Conservation (phyloP, 2,329 filamentous ascomycete species). For the Aureobasidium sp. region DNA sequence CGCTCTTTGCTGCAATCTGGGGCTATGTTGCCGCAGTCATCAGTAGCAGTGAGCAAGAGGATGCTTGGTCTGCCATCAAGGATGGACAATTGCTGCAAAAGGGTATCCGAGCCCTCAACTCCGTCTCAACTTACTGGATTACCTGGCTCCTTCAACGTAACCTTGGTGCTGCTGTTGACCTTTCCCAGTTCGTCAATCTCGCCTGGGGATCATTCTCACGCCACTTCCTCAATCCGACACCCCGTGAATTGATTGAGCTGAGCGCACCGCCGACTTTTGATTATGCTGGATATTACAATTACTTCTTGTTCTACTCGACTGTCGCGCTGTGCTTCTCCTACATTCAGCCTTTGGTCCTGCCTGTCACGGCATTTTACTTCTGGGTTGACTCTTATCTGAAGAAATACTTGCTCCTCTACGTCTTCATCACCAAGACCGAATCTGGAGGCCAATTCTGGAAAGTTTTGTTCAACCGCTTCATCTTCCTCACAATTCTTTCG, state of each 20-base stretch:
- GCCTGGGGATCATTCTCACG: slow-evolving; percentile 78
- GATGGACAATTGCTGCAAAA: slow-evolving; percentile 55
- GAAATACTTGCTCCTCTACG: slow-evolving; percentile 86
- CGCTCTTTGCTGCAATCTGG: slow-evolving; percentile 80
- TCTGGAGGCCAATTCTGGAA: slow-evolving; percentile 92
- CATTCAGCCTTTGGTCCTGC: slow-evolving; percentile 79
- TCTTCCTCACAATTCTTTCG: slow-evolving; percentile 72
- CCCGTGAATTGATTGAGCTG: slow-evolving; percentile 82
- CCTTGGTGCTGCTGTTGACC: slow-evolving; percentile 83
- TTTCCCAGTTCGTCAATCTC: slow-evolving; percentile 81
- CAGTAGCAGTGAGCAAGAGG: slow-evolving; percentile 47
- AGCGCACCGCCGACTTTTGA: slow-evolving; percentile 90
- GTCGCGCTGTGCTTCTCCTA: slow-evolving; percentile 78
- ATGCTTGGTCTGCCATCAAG: slow-evolving; percentile 63
- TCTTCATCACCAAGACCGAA: slow-evolving; percentile 94
- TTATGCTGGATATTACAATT: slow-evolving; percentile 96
- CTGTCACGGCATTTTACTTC: slow-evolving; percentile 86
- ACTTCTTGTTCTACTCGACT: slow-evolving; percentile 90
- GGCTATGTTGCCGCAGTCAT: slow-evolving; percentile 62
- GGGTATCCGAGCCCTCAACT: slow-evolving; percentile 68
- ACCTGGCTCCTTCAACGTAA: slow-evolving; percentile 90
- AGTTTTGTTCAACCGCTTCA: slow-evolving; percentile 82
- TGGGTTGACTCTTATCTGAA: slow-evolving; percentile 79
- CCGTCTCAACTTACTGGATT: slow-evolving; percentile 86
- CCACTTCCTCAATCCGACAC: slow-evolving; percentile 80